Percentiles rank a stretch among this genome's conserved stretches.
These are phyloP conservation scores for Candida jianshihensis DNA, from an alignment of 805 yeast genomes.

Conservation along the genomic window DNA sequence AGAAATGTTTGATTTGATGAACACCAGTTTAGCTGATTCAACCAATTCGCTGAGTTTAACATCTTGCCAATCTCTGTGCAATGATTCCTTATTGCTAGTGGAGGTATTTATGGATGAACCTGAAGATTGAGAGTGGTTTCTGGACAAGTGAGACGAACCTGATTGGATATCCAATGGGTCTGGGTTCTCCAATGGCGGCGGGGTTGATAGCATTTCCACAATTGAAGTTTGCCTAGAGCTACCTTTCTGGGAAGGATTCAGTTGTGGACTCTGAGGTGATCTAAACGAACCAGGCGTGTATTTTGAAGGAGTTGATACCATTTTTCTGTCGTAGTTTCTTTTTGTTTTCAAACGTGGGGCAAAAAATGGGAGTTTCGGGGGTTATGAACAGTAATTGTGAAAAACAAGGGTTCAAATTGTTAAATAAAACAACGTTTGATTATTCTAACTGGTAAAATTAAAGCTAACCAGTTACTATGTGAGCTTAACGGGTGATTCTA, in stretches of 20 bases:
- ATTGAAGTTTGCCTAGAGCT: constrained; percentile 56
- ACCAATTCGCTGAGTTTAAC: constrained; percentile 66
- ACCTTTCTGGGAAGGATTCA: constrained; percentile 22
- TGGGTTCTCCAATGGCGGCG: constrained; percentile 49
- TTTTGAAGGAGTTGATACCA: constrained; percentile 23
- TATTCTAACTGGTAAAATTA: too few species aligned
- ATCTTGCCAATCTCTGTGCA: constrained; percentile 65
- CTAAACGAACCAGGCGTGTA: constrained; percentile 30
- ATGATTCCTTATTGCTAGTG: constrained; percentile 47
- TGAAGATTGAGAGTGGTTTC: constrained; percentile 24
- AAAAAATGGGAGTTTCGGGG: background rate
- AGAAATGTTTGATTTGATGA: constrained; percentile 57
- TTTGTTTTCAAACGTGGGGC: constrained; percentile 9
- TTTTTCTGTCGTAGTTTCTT: constrained; percentile 1
- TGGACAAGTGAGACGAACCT: constrained; percentile 12
- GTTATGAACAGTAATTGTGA: background rate
- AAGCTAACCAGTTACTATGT: too few species aligned
- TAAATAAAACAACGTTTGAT: too few species aligned
- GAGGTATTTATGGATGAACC: constrained; percentile 66
- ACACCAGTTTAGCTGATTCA: constrained; percentile 69
- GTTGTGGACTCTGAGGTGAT: constrained; percentile 19
- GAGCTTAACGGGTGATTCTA: too few species aligned
- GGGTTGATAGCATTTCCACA: constrained; percentile 68
- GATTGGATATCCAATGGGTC: constrained; percentile 8
- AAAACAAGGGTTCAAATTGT: too few species aligned